Conservation (phyloP, 2,329 filamentous ascomycete species). For the Phaeosphaeria sp. region DNA sequence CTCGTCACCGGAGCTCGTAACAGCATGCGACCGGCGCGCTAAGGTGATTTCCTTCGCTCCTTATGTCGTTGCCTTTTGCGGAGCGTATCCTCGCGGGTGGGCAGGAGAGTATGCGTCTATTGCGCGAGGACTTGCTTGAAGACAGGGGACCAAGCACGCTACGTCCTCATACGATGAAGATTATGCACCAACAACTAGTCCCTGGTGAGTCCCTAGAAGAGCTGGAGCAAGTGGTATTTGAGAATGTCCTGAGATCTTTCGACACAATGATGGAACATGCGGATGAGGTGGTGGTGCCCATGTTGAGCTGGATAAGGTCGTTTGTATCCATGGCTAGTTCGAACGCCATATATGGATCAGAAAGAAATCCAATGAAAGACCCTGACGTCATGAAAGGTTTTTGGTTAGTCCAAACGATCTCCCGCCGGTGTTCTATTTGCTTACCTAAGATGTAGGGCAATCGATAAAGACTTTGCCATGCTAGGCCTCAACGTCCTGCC, state of each 20-base stretch:
- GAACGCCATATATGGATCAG: background rate
- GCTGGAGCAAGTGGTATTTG: background rate
- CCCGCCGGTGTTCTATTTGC: background rate
- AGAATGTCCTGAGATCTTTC: background rate
- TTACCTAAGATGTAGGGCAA: too few species aligned
- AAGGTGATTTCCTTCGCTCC: background rate
- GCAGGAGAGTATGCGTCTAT: background rate
- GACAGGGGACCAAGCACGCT: background rate
- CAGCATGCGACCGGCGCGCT: background rate
- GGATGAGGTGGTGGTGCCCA: background rate
- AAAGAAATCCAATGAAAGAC: background rate
- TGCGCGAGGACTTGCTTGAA: background rate
- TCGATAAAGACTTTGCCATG: too few species aligned
- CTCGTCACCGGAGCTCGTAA: background rate
- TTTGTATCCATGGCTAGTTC: background rate
- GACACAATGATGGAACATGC: background rate
- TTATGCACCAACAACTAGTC: background rate
- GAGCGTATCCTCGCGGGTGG: background rate
- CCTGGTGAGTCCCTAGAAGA: background rate
- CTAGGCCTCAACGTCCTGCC: too few species aligned
- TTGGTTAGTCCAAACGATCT: background rate
- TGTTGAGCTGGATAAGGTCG: background rate
- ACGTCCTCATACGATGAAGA: background rate
- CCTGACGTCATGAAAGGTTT: background rate
- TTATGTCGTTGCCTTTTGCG: background rate